Evolutionary conservation across 306 rosid genomes (phyloP), one percentile per base, ranked within the genome.

Genomic region (Comarum palustre): DNA sequence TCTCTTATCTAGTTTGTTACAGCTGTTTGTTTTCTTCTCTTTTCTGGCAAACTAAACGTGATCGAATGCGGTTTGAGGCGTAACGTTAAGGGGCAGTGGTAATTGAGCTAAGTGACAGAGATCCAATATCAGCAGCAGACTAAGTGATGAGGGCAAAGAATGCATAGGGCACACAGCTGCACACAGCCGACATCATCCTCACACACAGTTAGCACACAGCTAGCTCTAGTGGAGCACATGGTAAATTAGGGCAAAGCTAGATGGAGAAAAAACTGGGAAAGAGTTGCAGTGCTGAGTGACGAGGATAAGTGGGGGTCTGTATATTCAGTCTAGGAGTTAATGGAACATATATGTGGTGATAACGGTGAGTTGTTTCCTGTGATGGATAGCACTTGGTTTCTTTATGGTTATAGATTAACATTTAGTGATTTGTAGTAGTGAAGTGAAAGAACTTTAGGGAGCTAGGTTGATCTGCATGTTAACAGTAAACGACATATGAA

Each of bases 341-440:
- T 41, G 63, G 34, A 72, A n/a, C 25, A n/a, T 47, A 19, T 77
- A 80, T n/a, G 61, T 69, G 75, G 76, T 55, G 39, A 16, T 25
- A 38, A 13, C 71, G 42, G 51, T 8, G 65, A 71, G 41, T 20
- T 79, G 81, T 68, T 82, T 69, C 50, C 9, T 87, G 89, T 84
- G 84, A 80, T 67, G 92, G 90, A 90, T n/a, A 29, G 69, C 98
- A 90, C 96, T 86, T 81, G 55, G 42, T 43, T 61, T 71, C 51
- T 75, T 77, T 71, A 51, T 55, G 64, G 67, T 61, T 16, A 13
- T 59, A 20, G 64, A 59, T 29, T 51, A 54, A 76, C 68, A 62
- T 69, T 61, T 50, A 66, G 55, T 66, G 54, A 76, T 48, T 20
- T 36, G 57, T 52, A 8, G 29, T 8, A 52, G 58, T 7, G 25